Base-by-base conservation (phyloP, 306 rosid species). In the Casuarina glauca region DNA sequence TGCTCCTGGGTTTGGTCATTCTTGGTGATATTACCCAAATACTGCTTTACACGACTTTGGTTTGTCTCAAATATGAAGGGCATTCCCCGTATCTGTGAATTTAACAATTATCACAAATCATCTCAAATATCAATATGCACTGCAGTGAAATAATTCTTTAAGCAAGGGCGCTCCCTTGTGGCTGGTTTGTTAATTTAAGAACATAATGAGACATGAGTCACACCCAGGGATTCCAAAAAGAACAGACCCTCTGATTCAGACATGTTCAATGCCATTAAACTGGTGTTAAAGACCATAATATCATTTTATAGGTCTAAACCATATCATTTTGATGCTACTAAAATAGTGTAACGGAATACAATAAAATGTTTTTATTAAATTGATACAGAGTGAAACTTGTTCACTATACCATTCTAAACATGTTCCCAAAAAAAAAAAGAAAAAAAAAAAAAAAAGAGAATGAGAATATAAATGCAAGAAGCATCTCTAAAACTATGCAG, bases 1-100 rank as follows among this genome's bases (percentile, higher is more conserved):
- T 79, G 77, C 84, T 83, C 74, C 44, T 48, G 75, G 80, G 67
- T 74, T 66, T 58, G 68, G 61, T 82, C 72, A 79, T 53, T 71
- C 80, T 83, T 84, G 71, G 85, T 69, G 9, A 83, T 67, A 78
- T 74, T 80, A 69, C 87, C 88, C 79, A 87, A 55, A 82, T 91
- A 93, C 80, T 73, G 88, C 91, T 81, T 89, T 86, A 93, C 86
- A 5, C 82, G 46, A 72, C 75, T 78, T 71, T 75, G 86, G 87
- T 85, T 90, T 52, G 60, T 80, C 91, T 93, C 98, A 44, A 96
- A 96, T 80, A 90, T 88, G 86, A 90, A 89, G 3, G 96, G 72
- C 84, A 83, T 84, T 72, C 92, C 92, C 79, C 86, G 86, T 77
- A 96, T 88, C 99, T 96, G 91, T 86, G 88, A 86, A 79, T 77